A percentile compares a stretch with the other conserved stretches of the same genome.
These are phyloP conservation scores for Penicillium fimorum DNA, from an alignment of 495 filamentous ascomycete genomes.

Conservation along the genomic window DNA sequence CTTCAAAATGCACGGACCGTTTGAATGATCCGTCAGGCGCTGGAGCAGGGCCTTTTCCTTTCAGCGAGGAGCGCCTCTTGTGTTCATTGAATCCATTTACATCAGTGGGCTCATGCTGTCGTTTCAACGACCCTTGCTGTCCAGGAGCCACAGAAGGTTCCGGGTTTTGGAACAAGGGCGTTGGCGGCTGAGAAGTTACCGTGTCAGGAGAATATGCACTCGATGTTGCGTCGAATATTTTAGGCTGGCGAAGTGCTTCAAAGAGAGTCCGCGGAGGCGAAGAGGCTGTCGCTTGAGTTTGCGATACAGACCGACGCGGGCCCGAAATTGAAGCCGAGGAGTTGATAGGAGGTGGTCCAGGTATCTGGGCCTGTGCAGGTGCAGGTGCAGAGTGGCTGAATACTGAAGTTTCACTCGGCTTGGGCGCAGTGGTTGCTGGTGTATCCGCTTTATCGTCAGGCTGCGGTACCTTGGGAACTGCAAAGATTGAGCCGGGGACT, in stretches of 20 bases:
- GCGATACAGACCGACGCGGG: neutral
- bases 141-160: neutral
- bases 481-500: conserved; percentile 1
- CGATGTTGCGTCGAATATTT: conserved; percentile 13
- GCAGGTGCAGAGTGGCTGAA: neutral
- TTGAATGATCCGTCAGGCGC: neutral
- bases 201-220: conserved; percentile 4
- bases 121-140: neutral
- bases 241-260: conserved; percentile 9
- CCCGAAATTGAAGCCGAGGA: neutral
- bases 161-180: conserved; percentile 1
- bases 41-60: neutral
- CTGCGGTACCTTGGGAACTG: neutral
- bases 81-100: neutral
- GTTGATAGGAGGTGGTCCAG: neutral
- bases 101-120: neutral
- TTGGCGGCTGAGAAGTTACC: neutral
- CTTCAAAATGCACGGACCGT: conserved; percentile 8
- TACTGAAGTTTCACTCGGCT: neutral
- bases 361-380: neutral
- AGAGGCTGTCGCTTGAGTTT: neutral
- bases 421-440: neutral
- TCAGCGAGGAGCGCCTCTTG: conserved; percentile 10
- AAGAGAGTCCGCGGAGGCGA: conserved; percentile 4
- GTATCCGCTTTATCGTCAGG: conserved; percentile 3